These are phyloP conservation scores for Mortierella sp. DNA, from an alignment of 371 early-diverging fungal species.

Conservation along the genomic window DNA sequence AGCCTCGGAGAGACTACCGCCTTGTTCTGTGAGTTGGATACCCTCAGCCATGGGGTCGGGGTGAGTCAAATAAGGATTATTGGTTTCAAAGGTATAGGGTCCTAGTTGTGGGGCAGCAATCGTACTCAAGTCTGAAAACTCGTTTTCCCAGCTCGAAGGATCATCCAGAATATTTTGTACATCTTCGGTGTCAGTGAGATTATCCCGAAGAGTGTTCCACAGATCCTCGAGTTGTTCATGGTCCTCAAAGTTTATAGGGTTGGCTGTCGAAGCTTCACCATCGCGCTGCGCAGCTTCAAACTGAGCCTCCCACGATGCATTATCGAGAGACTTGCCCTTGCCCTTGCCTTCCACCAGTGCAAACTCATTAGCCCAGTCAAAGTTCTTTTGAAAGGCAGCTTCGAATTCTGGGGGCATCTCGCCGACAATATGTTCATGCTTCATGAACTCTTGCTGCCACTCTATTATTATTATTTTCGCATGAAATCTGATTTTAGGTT, in stretches of 20 bases:
- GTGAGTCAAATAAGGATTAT: constrained; percentile 78
- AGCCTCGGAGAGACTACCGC: constrained; percentile 76
- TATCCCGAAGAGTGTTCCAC: constrained; percentile 70
- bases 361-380: constrained; percentile 75
- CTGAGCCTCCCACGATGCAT: constrained; percentile 77
- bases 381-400: constrained; percentile 72
- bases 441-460: constrained; percentile 74
- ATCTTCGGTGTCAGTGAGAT: constrained; percentile 63
- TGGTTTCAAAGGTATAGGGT: constrained; percentile 81
- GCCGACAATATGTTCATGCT: constrained; percentile 63
- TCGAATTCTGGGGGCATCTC: constrained; percentile 73
- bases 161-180: constrained; percentile 56
- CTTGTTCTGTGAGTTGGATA: constrained; percentile 62
- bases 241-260: constrained; percentile 59
- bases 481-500: background rate
- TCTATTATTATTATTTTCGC: constrained; percentile 34
- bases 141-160: constrained; percentile 70
- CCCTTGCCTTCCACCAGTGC: constrained; percentile 66
- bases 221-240: constrained; percentile 70
- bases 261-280: constrained; percentile 54
- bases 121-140: constrained; percentile 64
- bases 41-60: constrained; percentile 69
- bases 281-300: constrained; percentile 65
- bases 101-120: constrained; percentile 67
- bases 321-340: constrained; percentile 62